Percentiles rank a stretch among this genome's conserved stretches.
Conservation (phyloP, 805 yeast genomes). For the Lachancea quebecensis region DNA sequence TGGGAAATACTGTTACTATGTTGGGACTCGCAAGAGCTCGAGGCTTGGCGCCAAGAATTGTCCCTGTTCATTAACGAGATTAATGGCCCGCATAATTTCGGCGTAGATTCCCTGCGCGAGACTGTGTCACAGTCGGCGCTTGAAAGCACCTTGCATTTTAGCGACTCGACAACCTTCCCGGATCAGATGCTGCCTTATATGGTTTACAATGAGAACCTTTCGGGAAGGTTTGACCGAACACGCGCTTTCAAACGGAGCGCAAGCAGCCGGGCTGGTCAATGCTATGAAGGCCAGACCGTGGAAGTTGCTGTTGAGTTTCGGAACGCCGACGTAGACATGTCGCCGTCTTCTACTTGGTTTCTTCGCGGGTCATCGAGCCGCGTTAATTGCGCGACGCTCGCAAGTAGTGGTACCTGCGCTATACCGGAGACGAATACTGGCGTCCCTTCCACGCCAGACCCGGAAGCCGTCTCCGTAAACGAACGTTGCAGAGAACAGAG, state of each 20-base stretch:
- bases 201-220: conserved; percentile 9
- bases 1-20: conserved; percentile 41
- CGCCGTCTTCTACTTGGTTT: conserved; percentile 10
- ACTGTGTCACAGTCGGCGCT: conserved; percentile 14
- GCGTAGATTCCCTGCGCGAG: conserved; percentile 17
- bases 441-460: no score
- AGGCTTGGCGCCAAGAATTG: conserved; percentile 37
- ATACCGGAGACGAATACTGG: neutral
- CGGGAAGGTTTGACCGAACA: conserved; percentile 5
- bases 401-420: neutral
- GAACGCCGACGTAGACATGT: conserved; percentile 6
- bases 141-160: conserved; percentile 8
- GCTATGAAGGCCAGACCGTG: conserved; percentile 1
- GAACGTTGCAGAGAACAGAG: neutral
- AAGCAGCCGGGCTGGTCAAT: neutral
- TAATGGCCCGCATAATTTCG: conserved; percentile 32
- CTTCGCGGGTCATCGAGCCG: conserved; percentile 3
- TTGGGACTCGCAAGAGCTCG: conserved; percentile 30
- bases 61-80: conserved; percentile 25
- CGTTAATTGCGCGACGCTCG: neutral
- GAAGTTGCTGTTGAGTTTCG: conserved; percentile 4
- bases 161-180: conserved; percentile 8
- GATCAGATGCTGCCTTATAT: conserved; percentile 11
- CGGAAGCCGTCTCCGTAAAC: no score
- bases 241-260: conserved; percentile 1